Conservation (phyloP, 2,329 filamentous ascomycete genomes). For the Chaetothyriales sp. region DNA sequence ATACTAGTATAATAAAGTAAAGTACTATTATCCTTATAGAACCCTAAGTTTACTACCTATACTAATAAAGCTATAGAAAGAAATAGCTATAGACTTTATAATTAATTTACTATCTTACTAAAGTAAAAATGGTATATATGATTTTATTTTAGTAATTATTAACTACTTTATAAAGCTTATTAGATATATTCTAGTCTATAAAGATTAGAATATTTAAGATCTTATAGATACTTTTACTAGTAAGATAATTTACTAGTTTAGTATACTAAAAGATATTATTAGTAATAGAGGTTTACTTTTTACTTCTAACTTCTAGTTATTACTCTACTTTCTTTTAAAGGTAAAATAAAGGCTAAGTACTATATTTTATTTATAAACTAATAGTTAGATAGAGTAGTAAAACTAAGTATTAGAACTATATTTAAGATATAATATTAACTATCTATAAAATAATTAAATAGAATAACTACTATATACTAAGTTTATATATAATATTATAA, state of each 20-base stretch:
- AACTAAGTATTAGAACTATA: constrained; percentile 7
- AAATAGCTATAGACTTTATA: constrained; percentile 6
- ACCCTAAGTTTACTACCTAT: neutral
- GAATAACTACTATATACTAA: neutral
- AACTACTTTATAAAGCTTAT: constrained; percentile 4
- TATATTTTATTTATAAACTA: constrained; percentile 4
- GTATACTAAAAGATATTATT: constrained; percentile 2
- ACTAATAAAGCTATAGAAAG: neutral
- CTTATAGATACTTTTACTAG: constrained; percentile 5
- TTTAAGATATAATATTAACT: constrained; percentile 4
- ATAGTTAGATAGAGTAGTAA: constrained; percentile 4
- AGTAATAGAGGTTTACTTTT: constrained; percentile 4
- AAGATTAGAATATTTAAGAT: neutral
- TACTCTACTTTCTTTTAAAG: constrained; percentile 1
- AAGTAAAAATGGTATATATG: constrained; percentile 1
- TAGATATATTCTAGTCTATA: constrained; percentile 2
- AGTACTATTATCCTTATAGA: constrained; percentile 2
- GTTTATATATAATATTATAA: neutral
- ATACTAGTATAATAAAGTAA: constrained; percentile 2
- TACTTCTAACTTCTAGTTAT: constrained; percentile 4
- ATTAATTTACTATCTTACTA: neutral
- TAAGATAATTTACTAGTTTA: constrained; percentile 4
- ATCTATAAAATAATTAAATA: constrained; percentile 3
- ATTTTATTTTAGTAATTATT: constrained; percentile 5
- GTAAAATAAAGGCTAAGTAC: constrained; percentile 4